Evolutionary conservation across 768 basidiomycete genomes (phyloP), one percentile per base, ranked within the genome.

Genomic region (Exsudoporus frostii): DNA sequence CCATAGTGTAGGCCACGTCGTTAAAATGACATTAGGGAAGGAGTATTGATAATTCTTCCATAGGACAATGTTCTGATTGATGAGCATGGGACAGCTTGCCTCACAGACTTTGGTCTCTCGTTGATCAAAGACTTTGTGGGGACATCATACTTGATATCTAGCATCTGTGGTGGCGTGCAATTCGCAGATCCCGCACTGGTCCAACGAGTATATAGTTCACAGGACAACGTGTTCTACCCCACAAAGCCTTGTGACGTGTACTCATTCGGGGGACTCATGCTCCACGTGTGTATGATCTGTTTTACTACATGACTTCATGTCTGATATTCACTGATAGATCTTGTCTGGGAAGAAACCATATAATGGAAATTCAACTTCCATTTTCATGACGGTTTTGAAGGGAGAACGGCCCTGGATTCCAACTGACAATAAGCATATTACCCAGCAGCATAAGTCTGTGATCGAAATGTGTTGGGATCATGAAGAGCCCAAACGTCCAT

Each of bases 61-160:
- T 27, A 67, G 68, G 66, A 47, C 15, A 81, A 81, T 53, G 73
- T 81, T 45, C 66, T 81, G 24, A 69, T 81, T 13, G 71, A 72
- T 8, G 68, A 65, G 6, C 32, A 66, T 4, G 69, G 69, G 17
- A 64, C 69, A 13, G 79, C 79, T 13, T 75, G 75, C 44, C 65
- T 81, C 7, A 72, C 77, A 2, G 79, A 81, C 58, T 81, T 81
- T 54, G 79, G 80, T 6, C 67, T 79, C 17, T 67, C 65, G 2
- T 24, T 67, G 17, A 44, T 54, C 49, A 48, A 17, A 4, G 70
- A 71, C 24, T 66, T 70, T 24, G 22, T 55, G 40, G 68, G 59
- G 13, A 66, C 68, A 27, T 48, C 66, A 10, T 67, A 67, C 42
- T 19, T 70, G 38, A 71, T 66, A 17, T 75, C 75, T 65, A 24